Evolutionary conservation across 2,329 filamentous ascomycete species (phyloP), one percentile per base, ranked within the genome.

Genomic region (Sclerotinia glacialis): DNA sequence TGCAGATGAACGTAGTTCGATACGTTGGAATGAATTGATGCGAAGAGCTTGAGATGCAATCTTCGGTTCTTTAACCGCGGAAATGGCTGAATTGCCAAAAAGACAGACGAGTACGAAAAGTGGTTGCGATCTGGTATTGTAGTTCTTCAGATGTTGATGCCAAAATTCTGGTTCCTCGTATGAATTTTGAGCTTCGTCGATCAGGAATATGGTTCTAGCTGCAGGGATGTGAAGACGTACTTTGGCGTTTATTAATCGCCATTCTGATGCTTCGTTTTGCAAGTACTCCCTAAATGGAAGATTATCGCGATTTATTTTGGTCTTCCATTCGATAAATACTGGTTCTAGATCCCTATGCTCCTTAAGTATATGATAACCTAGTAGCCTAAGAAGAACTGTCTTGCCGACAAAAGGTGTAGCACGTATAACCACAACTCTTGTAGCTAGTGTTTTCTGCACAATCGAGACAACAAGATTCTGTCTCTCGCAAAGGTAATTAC

Each of bases 71-170:
- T 58, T 23, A 8, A 7, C 44, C 2, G 7, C 31, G 18, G 23
- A 12, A 21, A 44, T 21, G 1, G 23, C 55, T 28, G 11, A 9
- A 58, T 9, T 14, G 5, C 23, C 40, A n/a, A 28, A 58, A 58
- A 46, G 55, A 8, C 55, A 58, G 23, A 28, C 55, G 28, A 58
- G 40, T 16, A 58, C 55, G 6, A 58, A 58, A 12, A 58, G 28
- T 14, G 23, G 1, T 14, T 21, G 40, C 9, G 14, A 21, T 14
- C 55, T 31, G 12, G 55, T 58, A 40, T n/a, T 31, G 23, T 5
- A 9, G 5, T n/a, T 58, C 11, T n/a, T 58, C 40, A 58, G 16
- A 7, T 28, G 5, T 44, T 3, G 0, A 1, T 18, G 12, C 55
- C 55, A 58, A 31, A 58, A 58, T 1, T 28, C 16, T 21, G n/a